A percentile compares a stretch with the other conserved stretches of the same genome.
phyloP scores from a whole-genome alignment of 2,329 filamentous ascomycete genomes.

The Lachnellula hyalina region DNA sequence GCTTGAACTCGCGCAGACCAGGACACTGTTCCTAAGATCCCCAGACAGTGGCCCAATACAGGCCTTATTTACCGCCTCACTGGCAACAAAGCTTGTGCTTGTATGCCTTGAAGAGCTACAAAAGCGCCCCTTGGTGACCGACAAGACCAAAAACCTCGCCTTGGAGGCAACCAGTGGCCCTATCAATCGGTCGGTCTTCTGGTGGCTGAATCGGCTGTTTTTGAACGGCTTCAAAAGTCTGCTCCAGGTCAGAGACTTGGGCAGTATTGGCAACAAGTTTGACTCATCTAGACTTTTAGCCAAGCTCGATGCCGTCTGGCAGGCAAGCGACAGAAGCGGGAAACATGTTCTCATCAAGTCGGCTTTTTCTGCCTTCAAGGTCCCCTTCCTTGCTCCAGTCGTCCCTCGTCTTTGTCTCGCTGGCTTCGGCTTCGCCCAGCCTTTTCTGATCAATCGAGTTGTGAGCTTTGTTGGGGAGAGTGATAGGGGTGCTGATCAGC shows the following conservation, averaged over 20 bases:
- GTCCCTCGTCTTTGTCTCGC: not conserved
- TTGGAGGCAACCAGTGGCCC: too few species aligned
- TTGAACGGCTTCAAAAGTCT: too few species aligned
- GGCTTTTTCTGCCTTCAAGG: not conserved
- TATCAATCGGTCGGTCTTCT: too few species aligned
- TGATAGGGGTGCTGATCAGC: not conserved
- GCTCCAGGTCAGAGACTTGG: too few species aligned
- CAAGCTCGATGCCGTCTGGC: not conserved
- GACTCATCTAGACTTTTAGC: too few species aligned
- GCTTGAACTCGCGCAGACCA: not conserved
- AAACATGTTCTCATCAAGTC: not conserved
- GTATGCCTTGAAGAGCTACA: not conserved
- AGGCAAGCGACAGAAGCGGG: not conserved
- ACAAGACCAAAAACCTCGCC: too few species aligned
- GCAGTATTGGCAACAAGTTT: too few species aligned
- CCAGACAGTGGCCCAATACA: not conserved
- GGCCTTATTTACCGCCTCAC: not conserved
- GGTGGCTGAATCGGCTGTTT: too few species aligned
- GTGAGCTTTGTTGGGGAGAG: not conserved
- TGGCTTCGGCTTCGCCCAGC: not conserved
- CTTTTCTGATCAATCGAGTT: not conserved
- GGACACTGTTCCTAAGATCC: not conserved
- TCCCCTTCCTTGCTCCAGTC: not conserved
- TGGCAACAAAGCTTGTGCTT: not conserved
- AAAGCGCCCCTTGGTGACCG: too few species aligned